Evolutionary conservation across 2,329 filamentous ascomycete genomes (phyloP).

Genomic region (Colletotrichum sp.): DNA sequence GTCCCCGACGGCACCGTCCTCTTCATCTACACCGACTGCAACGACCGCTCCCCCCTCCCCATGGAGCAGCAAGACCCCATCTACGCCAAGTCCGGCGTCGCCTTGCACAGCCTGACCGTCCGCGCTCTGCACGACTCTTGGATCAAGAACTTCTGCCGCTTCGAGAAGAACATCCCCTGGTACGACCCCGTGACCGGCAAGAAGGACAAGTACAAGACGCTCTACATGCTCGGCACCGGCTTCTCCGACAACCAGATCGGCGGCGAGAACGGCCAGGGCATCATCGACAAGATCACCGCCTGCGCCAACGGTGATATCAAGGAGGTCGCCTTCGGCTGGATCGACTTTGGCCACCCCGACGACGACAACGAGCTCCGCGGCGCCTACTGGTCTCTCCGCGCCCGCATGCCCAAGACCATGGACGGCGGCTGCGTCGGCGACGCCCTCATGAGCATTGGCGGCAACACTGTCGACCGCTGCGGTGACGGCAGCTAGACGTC

Average conservation of each 20-base stretch:
- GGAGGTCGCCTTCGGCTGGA: background rate
- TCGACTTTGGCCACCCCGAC: background rate
- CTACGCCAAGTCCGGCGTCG: constrained; percentile 20
- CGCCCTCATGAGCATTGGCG: background rate
- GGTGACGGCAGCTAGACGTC: background rate
- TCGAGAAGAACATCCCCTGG: background rate
- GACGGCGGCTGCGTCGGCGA: background rate
- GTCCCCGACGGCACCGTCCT: constrained; percentile 16
- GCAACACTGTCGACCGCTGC: background rate
- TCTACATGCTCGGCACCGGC: background rate
- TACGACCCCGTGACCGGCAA: background rate
- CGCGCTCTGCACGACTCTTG: constrained; percentile 13
- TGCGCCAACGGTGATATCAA: background rate
- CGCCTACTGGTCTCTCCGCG: background rate
- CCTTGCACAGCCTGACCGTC: background rate
- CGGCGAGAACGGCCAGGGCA: background rate
- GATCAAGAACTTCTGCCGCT: constrained; percentile 18
- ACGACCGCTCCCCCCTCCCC: constrained; percentile 17
- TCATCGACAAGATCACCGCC: background rate
- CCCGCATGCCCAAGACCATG: background rate
- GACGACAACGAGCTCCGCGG: background rate
- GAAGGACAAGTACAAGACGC: background rate
- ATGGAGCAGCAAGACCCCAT: constrained; percentile 20
- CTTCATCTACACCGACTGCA: constrained; percentile 24
- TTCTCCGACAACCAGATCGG: constrained; percentile 8